phyloP scores from a whole-genome alignment of 768 basidiomycete genomes.

The Gelatoporia subvermispora region DNA sequence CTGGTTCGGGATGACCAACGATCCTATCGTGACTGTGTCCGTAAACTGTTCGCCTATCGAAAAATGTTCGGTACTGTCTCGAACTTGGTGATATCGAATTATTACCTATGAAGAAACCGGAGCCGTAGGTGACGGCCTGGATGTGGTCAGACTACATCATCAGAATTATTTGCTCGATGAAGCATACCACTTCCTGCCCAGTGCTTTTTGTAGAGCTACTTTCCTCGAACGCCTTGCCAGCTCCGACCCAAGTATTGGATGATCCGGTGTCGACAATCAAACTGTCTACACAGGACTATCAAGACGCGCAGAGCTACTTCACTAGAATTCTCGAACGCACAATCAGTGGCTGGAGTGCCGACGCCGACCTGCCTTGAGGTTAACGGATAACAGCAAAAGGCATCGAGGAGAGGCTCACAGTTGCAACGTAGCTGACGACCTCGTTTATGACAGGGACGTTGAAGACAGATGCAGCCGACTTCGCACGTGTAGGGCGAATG shows the following conservation, averaged over 20 bases:
- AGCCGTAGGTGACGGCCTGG: conserved; percentile 48
- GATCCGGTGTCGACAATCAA: conserved; percentile 55
- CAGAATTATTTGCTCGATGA: conserved; percentile 1
- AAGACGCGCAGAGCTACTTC: neutral
- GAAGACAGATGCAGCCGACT: conserved; percentile 6
- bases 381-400: neutral
- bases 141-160: conserved; percentile 13
- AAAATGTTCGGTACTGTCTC: too few species aligned
- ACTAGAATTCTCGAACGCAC: conserved; percentile 16
- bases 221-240: conserved; percentile 36
- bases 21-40: conserved; percentile 39
- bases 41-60: conserved; percentile 17
- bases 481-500: neutral
- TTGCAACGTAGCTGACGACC: conserved; percentile 21
- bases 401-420: conserved; percentile 3
- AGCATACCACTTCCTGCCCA: conserved; percentile 24
- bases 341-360: conserved; percentile 42
- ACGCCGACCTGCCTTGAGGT: conserved; percentile 33
- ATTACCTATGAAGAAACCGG: conserved; percentile 43
- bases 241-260: conserved; percentile 57
- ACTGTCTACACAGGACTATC: conserved; percentile 26
- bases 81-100: too few species aligned
- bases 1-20: conserved; percentile 26
- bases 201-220: conserved; percentile 37
- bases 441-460: conserved; percentile 16